Evolutionary conservation across 805 yeast species (phyloP).

Genomic region (Cyberlindnera maritima): DNA sequence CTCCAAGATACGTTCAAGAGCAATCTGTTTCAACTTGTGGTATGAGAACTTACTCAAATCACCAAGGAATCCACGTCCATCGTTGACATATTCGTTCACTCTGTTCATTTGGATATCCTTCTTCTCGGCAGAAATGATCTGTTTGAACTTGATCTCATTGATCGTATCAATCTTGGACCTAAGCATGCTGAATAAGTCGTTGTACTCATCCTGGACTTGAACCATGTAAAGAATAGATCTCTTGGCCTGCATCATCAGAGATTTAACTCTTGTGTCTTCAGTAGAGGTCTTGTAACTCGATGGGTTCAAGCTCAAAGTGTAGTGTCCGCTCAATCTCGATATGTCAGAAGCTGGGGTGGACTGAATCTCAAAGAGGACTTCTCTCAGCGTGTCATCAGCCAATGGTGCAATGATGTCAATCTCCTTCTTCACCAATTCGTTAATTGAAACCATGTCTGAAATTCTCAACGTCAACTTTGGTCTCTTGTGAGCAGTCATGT

Average conservation of each 20-base stretch:
- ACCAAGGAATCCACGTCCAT: conserved; percentile 46
- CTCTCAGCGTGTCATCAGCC: conserved; percentile 54
- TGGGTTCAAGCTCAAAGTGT: conserved; percentile 60
- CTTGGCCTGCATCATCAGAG: conserved; percentile 73
- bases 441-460: conserved; percentile 45
- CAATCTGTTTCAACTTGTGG: conserved; percentile 72
- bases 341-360: conserved; percentile 44
- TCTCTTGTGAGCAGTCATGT: conserved; percentile 53
- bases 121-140: conserved; percentile 50
- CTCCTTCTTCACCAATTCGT: conserved; percentile 40
- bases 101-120: conserved; percentile 34
- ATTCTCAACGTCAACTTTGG: conserved; percentile 46
- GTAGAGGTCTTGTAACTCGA: conserved; percentile 42
- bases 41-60: conserved; percentile 51
- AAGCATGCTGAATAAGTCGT: conserved; percentile 64
- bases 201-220: conserved; percentile 70
- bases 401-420: conserved; percentile 43
- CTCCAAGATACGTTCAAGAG: conserved; percentile 72
- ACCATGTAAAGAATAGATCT: conserved; percentile 79
- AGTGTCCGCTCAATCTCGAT: conserved; percentile 48
- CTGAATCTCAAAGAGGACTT: conserved; percentile 39
- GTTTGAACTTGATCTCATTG: conserved; percentile 66
- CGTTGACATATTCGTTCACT: conserved; percentile 39
- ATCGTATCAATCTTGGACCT: conserved; percentile 61
- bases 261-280: conserved; percentile 53